phyloP scores from a whole-genome alignment of 306 rosid genomes.

The Quercus ilex region DNA sequence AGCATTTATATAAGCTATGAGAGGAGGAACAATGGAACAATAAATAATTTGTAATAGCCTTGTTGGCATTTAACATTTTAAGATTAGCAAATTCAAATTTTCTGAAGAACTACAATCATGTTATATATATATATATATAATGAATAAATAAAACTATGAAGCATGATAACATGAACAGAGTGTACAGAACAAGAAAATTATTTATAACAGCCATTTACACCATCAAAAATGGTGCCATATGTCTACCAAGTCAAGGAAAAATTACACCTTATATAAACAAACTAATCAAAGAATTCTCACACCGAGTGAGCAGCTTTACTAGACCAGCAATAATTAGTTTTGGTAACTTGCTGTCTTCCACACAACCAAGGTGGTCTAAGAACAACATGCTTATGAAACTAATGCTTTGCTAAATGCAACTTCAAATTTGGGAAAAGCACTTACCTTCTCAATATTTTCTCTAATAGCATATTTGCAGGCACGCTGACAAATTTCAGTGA shows the following conservation, averaged over 20 bases:
- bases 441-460: slow-evolving; percentile 67
- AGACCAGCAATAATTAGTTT: neutral
- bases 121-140: too few species aligned
- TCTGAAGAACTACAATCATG: too few species aligned
- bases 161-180: neutral
- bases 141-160: too few species aligned
- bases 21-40: neutral
- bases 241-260: neutral
- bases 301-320: neutral
- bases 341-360: neutral
- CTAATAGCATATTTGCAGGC: slow-evolving; percentile 74
- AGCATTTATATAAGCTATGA: neutral
- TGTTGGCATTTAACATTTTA: neutral
- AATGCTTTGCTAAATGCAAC: neutral
- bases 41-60: neutral
- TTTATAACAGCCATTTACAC: neutral
- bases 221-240: too few species aligned
- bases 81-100: neutral
- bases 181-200: neutral
- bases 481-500: slow-evolving; percentile 71
- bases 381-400: neutral
- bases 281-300: neutral
- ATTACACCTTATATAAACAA: neutral
- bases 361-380: neutral
- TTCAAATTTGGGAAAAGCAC: neutral